Evolutionary conservation across 257 asterid genomes (phyloP), one percentile per base, ranked within the genome.

Genomic region (Galeopsis tetrahit): DNA sequence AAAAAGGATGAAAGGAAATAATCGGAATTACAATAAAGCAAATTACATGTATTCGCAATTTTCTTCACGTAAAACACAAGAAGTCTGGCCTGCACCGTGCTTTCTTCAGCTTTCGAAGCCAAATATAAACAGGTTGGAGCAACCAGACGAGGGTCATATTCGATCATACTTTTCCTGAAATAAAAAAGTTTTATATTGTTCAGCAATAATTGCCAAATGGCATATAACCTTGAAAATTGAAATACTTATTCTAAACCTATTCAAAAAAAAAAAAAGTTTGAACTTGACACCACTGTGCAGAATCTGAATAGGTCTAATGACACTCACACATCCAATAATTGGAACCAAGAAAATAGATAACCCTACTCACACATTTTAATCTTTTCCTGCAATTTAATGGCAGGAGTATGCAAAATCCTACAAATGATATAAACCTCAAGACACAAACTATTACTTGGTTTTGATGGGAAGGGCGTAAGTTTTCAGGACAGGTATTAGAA

Each of bases 51-150:
- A 57, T 77, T 87, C 74, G 86, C 97, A 80, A 87, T 70, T 89
- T 91, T 94, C 85, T 85, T 94, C 80, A 88, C 89, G 80, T 85
- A 94, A 80, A 89, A 89, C 21, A 86, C 96, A 46, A 94, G 88
- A 61, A 85, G 89, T 73, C 95, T 81, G 68, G 99, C 99, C 82
- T 91, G 96, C 78, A 88, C 92, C 52, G 93, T 88, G 88, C 97
- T 89, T 87, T 94, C 99, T 87, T 94, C 99, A 69, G 96, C 97
- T 86, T 94, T 94, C 4, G 99, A 87, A 62, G 99, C 99, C 89
- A 94, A 83, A 81, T 91, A 94, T 84, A 94, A 85, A 87, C 99
- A 89, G 21, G 97, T 67, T 40, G 99, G 96, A 82, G 95, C 99
- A 71, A 94, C 97, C 64, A 91, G 84, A 65, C 94, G 96, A 44